phyloP scores from a whole-genome alignment of 495 filamentous ascomycete genomes.

The Apodospora peruviana region DNA sequence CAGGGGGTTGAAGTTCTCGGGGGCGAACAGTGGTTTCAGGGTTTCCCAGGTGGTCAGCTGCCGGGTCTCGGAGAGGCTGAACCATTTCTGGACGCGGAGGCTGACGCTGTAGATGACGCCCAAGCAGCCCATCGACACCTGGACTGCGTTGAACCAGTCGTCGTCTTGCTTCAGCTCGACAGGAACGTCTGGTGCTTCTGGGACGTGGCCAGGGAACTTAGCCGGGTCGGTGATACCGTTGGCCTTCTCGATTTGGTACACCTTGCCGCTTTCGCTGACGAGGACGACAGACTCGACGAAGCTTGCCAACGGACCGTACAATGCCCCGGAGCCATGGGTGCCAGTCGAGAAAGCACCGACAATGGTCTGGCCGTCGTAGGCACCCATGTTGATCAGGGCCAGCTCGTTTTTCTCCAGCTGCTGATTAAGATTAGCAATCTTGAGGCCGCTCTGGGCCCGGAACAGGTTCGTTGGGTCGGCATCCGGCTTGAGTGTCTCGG shows the following conservation, averaged over 20 bases:
- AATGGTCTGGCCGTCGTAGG: slow-evolving; percentile 13
- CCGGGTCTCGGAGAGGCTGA: slow-evolving; percentile 7
- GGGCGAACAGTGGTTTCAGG: slow-evolving; percentile 1
- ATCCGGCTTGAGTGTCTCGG: neutral
- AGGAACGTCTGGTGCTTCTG: slow-evolving; percentile 1
- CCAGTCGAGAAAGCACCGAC: slow-evolving; percentile 10
- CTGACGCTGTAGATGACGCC: slow-evolving; percentile 12
- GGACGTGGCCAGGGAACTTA: slow-evolving; percentile 10
- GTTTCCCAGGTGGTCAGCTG: slow-evolving; percentile 8
- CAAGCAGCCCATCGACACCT: slow-evolving; percentile 12
- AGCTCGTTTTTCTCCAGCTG: slow-evolving; percentile 3
- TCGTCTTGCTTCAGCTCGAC: slow-evolving; percentile 13
- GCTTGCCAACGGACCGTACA: slow-evolving; percentile 8
- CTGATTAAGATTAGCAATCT: slow-evolving; percentile 5
- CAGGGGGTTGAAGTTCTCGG: slow-evolving; percentile 1
- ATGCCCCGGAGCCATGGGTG: slow-evolving; percentile 10
- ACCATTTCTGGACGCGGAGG: slow-evolving; percentile 5
- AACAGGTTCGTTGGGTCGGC: slow-evolving; percentile 5
- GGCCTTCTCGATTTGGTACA: slow-evolving; percentile 11
- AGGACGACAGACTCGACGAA: slow-evolving; percentile 8
- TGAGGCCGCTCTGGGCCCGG: slow-evolving; percentile 10
- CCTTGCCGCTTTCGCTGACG: slow-evolving; percentile 9
- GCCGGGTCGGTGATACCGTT: slow-evolving; percentile 7
- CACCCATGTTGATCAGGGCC: slow-evolving; percentile 12
- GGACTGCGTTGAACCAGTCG: slow-evolving; percentile 9